These are phyloP conservation scores for Termitomyces sp. DNA, from an alignment of 768 basidiomycete genomes.

Conservation along the genomic window DNA sequence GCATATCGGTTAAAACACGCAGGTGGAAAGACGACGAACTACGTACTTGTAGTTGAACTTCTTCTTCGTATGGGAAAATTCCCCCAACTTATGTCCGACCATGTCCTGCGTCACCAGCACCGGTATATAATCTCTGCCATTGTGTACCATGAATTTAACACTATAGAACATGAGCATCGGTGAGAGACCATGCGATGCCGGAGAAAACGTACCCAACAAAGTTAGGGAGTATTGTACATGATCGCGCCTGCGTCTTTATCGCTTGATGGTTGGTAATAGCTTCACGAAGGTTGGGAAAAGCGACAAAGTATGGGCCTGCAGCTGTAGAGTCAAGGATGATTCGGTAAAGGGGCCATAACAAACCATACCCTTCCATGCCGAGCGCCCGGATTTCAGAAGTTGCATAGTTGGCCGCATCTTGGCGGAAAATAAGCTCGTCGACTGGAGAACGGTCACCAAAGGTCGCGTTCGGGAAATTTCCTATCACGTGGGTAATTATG, in stretches of 20 bases:
- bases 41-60: conserved; percentile 82
- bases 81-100: conserved; percentile 97
- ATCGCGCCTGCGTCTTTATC: conserved; percentile 81
- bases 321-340: neutral
- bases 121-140: conserved; percentile 86
- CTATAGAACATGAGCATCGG: conserved; percentile 29
- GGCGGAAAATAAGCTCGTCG: neutral
- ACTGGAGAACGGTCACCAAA: neutral
- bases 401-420: conserved; percentile 60
- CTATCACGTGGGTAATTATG: neutral
- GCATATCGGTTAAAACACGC: neutral
- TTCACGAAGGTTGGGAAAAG: conserved; percentile 84
- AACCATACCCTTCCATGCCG: conserved; percentile 76
- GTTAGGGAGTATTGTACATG: conserved; percentile 91
- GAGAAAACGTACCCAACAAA: conserved; percentile 77
- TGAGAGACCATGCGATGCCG: neutral
- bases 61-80: conserved; percentile 89
- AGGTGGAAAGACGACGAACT: neutral
- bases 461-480: neutral
- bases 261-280: conserved; percentile 78
- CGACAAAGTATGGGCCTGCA: conserved; percentile 89
- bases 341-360: neutral
- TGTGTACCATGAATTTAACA: conserved; percentile 88
- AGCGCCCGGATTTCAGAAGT: conserved; percentile 58
- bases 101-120: conserved; percentile 91